Percentiles rank a stretch among this genome's conserved stretches.
Evolutionary conservation across 192 early-diverging fungal genomes (phyloP).

Genomic region (Jimgerdemannia flammicorona): DNA sequence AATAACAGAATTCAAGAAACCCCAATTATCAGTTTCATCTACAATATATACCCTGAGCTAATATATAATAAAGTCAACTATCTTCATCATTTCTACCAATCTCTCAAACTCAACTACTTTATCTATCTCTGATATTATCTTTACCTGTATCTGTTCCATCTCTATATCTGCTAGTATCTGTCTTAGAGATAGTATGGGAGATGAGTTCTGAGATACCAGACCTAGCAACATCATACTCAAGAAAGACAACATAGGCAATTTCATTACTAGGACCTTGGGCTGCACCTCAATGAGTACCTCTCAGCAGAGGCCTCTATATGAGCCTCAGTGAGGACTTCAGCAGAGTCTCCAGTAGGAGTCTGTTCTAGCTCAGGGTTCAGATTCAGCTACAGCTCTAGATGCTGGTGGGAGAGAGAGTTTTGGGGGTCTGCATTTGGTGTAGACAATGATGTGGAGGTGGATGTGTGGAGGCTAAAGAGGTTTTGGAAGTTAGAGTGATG

Average conservation of each 20-base stretch:
- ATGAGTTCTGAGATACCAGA: too few species aligned
- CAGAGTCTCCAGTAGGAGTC: too few species aligned
- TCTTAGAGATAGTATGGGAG: too few species aligned
- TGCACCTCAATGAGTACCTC: too few species aligned
- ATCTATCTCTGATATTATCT: not conserved
- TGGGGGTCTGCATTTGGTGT: constrained; percentile 4
- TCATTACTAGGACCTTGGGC: too few species aligned
- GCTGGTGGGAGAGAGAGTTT: constrained; percentile 7
- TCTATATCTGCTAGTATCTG: constrained; percentile 9
- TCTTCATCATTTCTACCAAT: constrained; percentile 34
- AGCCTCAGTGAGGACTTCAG: too few species aligned
- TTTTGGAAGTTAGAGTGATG: not conserved
- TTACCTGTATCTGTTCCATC: constrained; percentile 2
- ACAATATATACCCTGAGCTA: constrained; percentile 42
- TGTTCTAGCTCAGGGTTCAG: constrained; percentile 16
- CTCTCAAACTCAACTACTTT: constrained; percentile 32
- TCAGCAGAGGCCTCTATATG: too few species aligned
- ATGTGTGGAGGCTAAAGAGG: too few species aligned
- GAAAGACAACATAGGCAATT: too few species aligned
- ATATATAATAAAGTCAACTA: constrained; percentile 46
- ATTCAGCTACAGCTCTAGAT: constrained; percentile 20
- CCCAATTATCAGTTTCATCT: too few species aligned
- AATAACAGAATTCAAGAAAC: too few species aligned
- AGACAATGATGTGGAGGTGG: not conserved
- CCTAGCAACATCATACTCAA: too few species aligned